Conservation (phyloP, 345 rosid genomes). For the Syzygium jambos region DNA sequence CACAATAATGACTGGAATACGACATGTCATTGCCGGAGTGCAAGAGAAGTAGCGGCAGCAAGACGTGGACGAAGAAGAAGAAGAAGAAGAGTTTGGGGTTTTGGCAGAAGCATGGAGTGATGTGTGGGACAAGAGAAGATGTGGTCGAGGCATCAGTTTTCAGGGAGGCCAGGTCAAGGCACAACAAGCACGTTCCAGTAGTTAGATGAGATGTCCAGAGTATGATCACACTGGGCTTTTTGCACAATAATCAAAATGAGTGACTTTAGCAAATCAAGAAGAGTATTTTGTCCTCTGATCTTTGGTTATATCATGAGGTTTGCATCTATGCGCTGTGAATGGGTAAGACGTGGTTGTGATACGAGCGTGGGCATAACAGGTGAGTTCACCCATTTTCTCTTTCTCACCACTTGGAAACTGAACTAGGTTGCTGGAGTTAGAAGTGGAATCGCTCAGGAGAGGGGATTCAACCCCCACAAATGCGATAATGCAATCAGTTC, state of each 20-base stretch:
- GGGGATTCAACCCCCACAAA: too few relatives aligned
- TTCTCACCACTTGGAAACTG: background rate
- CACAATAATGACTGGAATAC: background rate
- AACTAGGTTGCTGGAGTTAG: background rate
- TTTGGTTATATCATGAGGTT: background rate
- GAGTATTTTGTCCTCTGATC: background rate
- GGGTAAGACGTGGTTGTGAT: background rate
- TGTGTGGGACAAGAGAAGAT: constrained; percentile 45
- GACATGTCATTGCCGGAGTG: background rate
- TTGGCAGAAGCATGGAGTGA: constrained; percentile 19
- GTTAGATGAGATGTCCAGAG: background rate
- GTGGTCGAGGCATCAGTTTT: constrained; percentile 19
- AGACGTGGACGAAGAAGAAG: background rate
- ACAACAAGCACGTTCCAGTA: background rate
- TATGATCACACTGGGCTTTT: background rate
- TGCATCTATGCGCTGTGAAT: background rate
- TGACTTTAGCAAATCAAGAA: too few relatives aligned
- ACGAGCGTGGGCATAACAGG: background rate
- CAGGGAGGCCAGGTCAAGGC: background rate
- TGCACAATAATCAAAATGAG: too few relatives aligned
- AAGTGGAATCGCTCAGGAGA: too few relatives aligned
- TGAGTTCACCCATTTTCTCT: background rate
- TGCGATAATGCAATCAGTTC: background rate
- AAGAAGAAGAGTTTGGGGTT: constrained; percentile 10
- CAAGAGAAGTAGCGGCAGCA: background rate